phyloP scores from a whole-genome alignment of 176 grass and related monocot species.

The Carex parvula region DNA sequence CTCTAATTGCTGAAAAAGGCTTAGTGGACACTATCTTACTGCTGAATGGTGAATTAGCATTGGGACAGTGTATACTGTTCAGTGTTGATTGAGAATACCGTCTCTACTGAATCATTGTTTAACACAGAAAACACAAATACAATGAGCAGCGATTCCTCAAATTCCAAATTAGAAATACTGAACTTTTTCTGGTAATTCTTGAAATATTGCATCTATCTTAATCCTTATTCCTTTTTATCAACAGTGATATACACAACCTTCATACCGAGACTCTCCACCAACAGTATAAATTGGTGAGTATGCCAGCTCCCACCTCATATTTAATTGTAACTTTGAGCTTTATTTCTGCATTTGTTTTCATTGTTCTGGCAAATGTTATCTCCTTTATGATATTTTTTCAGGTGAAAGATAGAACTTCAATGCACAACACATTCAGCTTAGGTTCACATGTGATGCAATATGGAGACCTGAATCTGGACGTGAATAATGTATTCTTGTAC shows the following conservation, averaged over 20 bases:
- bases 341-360: neutral
- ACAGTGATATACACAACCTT: constrained; percentile 85
- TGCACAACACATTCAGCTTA: constrained; percentile 39
- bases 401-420: constrained; percentile 73
- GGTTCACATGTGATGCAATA: constrained; percentile 99
- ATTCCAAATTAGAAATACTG: neutral
- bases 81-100: neutral
- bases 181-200: neutral
- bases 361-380: neutral
- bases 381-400: constrained; percentile 31
- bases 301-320: neutral
- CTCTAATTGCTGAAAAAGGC: neutral
- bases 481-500: constrained; percentile 56
- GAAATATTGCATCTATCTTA: neutral
- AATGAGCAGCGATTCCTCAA: neutral
- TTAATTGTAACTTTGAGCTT: neutral
- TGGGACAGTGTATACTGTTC: neutral
- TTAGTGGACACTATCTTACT: neutral
- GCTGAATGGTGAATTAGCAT: neutral
- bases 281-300: constrained; percentile 72
- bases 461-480: constrained; percentile 50
- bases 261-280: constrained; percentile 78
- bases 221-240: constrained; percentile 24
- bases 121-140: too few species aligned
- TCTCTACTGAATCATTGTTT: too few species aligned